Conservation (phyloP, 768 basidiomycete species). For the Suillus discolor region DNA sequence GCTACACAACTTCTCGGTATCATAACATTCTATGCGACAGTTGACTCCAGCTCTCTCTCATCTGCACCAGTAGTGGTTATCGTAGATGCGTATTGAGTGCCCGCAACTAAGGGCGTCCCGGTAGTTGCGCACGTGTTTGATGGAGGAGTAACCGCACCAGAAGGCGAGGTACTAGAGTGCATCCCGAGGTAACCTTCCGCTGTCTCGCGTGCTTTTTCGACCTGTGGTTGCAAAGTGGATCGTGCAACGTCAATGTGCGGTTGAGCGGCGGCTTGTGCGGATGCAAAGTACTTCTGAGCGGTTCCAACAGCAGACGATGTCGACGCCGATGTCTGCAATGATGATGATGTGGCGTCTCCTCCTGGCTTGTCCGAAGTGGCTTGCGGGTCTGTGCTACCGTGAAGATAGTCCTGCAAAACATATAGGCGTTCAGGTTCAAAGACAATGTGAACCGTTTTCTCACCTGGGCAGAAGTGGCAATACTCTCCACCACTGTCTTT, state of each 20-base stretch:
- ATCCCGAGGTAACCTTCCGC: conserved; percentile 22
- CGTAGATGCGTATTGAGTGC: conserved; percentile 28
- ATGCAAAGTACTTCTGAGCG: conserved; percentile 32
- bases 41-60: conserved; percentile 9
- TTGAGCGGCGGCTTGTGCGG: conserved; percentile 21
- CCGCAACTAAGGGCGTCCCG: conserved; percentile 41
- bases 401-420: background rate
- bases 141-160: conserved; percentile 15
- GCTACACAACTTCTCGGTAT: background rate
- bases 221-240: conserved; percentile 32
- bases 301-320: conserved; percentile 31
- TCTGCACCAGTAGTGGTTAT: conserved; percentile 2
- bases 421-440: conserved; percentile 1
- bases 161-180: conserved; percentile 8
- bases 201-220: conserved; percentile 26
- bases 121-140: conserved; percentile 28
- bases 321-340: conserved; percentile 31
- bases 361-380: conserved; percentile 31
- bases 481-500: conserved; percentile 46
- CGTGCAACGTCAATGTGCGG: conserved; percentile 30
- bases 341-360: conserved; percentile 29
- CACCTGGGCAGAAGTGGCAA: conserved; percentile 50
- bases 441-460: conserved; percentile 4
- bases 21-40: conserved; percentile 7
- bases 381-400: conserved; percentile 16